These are phyloP conservation scores for Marchantia polymorpha DNA, from an alignment of 225 moss, liverwort and hornwort species.

Conservation along the genomic window DNA sequence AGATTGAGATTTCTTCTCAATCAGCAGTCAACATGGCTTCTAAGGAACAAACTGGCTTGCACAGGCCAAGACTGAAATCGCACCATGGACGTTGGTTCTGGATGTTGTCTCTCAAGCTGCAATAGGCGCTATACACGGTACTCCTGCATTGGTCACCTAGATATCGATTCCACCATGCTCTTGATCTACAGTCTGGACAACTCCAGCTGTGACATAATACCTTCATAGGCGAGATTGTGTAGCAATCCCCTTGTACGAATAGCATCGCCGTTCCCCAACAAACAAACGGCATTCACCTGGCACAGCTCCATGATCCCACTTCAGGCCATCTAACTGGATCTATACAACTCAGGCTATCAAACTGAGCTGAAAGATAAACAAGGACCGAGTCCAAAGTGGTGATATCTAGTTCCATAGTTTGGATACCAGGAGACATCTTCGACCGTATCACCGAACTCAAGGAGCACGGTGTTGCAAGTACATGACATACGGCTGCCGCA, in stretches of 20 bases:
- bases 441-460: slow-evolving; percentile 52
- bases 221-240: neutral
- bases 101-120: slow-evolving; percentile 51
- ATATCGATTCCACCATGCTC: slow-evolving; percentile 66
- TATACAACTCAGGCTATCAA: no score
- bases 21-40: no score
- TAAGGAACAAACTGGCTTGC: neutral
- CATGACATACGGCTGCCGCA: slow-evolving; percentile 46
- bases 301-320: no score
- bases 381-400: slow-evolving; percentile 37
- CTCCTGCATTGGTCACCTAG: slow-evolving; percentile 74
- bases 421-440: slow-evolving; percentile 40
- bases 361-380: no score
- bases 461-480: slow-evolving; percentile 65
- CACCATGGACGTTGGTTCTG: slow-evolving; percentile 67
- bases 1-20: no score
- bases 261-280: no score
- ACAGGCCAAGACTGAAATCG: neutral
- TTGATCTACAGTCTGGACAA: slow-evolving; percentile 49
- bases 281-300: no score
- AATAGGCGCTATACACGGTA: slow-evolving; percentile 56
- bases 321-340: no score
- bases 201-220: slow-evolving; percentile 27
- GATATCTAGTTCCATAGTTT: slow-evolving; percentile 55
- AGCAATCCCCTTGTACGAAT: no score